These are phyloP conservation scores for Chytriomyces confervae DNA, from an alignment of 192 early-diverging fungal species.

Conservation along the genomic window DNA sequence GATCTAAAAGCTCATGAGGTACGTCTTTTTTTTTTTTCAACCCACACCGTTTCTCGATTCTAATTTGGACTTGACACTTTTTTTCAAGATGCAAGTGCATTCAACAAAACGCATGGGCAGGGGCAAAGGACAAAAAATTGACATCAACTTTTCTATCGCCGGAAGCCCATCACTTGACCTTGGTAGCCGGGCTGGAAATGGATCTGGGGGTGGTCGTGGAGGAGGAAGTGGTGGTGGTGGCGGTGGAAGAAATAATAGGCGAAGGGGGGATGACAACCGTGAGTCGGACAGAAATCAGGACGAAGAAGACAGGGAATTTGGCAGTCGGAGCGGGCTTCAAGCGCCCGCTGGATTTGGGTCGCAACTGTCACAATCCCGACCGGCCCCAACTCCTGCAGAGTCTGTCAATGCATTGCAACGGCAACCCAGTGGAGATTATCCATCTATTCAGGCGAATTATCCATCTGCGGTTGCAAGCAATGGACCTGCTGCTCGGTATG, in stretches of 20 bases:
- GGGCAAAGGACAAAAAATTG: conserved; percentile 46
- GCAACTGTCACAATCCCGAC: conserved; percentile 27
- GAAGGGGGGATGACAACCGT: conserved; percentile 7
- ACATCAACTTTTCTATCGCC: conserved; percentile 48
- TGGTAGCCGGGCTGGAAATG: conserved; percentile 10
- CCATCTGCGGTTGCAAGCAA: conserved; percentile 12
- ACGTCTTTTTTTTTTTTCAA: conserved; percentile 37
- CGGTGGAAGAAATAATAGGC: not conserved
- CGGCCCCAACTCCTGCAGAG: conserved; percentile 24
- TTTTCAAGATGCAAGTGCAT: conserved; percentile 44
- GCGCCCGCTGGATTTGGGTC: conserved; percentile 56
- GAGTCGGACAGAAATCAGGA: not conserved
- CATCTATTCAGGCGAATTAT: not conserved
- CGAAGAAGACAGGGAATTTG: conserved; percentile 5
- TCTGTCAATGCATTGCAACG: no score
- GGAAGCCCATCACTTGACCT: conserved; percentile 40
- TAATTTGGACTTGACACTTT: conserved; percentile 12
- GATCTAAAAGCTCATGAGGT: conserved; percentile 92
- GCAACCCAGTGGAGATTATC: not conserved
- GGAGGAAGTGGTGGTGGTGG: not conserved
- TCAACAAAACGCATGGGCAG: conserved; percentile 19
- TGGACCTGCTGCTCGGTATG: conserved; percentile 17
- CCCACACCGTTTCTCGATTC: not conserved
- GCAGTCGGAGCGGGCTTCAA: conserved; percentile 29
- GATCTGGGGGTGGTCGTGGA: conserved; percentile 14